Conservation (phyloP, 352 stramenopile genomes). For the Phytophthora litchii region DNA sequence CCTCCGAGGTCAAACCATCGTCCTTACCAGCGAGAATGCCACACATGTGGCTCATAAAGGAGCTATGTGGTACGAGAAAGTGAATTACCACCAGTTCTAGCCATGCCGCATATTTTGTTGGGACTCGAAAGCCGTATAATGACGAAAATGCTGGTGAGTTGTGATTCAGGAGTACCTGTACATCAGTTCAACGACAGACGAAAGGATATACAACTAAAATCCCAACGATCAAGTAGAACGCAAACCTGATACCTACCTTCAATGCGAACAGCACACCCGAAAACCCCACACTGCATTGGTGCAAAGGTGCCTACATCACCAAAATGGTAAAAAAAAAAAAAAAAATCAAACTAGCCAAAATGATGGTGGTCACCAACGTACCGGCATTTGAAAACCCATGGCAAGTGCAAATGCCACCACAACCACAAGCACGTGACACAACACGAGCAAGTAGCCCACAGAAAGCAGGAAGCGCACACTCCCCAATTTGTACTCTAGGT, state of each 20-base stretch:
- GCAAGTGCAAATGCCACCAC: constrained; percentile 40
- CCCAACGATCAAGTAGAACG: background rate
- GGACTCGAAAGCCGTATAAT: constrained; percentile 76
- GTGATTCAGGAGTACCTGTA: constrained; percentile 82
- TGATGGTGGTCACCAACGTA: constrained; percentile 1
- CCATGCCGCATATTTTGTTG: constrained; percentile 90
- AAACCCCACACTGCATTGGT: constrained; percentile 82
- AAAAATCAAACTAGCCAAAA: background rate
- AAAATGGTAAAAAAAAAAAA: constrained; percentile 2
- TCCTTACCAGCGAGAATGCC: constrained; percentile 80
- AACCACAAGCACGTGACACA: constrained; percentile 69
- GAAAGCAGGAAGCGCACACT: constrained; percentile 56
- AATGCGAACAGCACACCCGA: constrained; percentile 82
- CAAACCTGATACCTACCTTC: constrained; percentile 48
- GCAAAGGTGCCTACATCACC: constrained; percentile 37
- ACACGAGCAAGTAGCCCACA: constrained; percentile 58
- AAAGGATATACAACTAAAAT: background rate
- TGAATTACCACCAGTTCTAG: constrained; percentile 90
- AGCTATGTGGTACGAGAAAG: constrained; percentile 76
- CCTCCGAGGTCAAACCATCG: background rate
- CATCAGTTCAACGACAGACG: constrained; percentile 1
- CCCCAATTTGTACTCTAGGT: constrained; percentile 74
- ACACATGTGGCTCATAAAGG: constrained; percentile 89
- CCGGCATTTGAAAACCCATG: constrained; percentile 29
- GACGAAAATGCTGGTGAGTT: constrained; percentile 66